These are phyloP conservation scores for Naganishia sp. DNA, from an alignment of 1,284 basidiomycete genomes.

Conservation along the genomic window DNA sequence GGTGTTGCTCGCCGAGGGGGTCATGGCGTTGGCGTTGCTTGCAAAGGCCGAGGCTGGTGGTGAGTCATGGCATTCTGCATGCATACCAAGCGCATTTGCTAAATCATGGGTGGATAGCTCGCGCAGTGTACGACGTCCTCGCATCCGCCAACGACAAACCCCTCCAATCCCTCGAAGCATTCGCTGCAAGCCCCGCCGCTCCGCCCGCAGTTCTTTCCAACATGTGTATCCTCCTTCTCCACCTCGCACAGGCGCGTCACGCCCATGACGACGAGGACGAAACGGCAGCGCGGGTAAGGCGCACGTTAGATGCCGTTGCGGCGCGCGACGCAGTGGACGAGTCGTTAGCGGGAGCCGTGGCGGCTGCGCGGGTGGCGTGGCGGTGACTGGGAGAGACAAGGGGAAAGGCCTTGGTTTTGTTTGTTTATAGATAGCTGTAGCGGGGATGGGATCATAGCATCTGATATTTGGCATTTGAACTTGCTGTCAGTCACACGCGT, in stretches of 20 bases:
- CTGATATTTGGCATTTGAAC: too few species aligned
- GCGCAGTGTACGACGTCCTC: conserved; percentile 1
- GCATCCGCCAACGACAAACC: not conserved
- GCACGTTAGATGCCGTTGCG: not conserved
- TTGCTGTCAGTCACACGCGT: too few species aligned
- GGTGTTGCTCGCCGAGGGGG: conserved; percentile 10
- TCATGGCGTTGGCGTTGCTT: conserved; percentile 17
- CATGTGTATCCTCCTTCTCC: conserved; percentile 11
- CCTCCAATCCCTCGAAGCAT: conserved; percentile 1
- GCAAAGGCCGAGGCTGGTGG: not conserved
- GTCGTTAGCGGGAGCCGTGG: not conserved
- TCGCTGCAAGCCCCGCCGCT: not conserved
- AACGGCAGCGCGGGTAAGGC: not conserved
- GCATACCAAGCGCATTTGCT: not conserved
- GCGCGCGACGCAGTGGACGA: not conserved
- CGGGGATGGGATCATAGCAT: too few species aligned
- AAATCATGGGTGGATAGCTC: not conserved
- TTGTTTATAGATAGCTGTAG: too few species aligned
- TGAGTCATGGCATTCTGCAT: not conserved
- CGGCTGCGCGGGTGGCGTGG: not conserved
- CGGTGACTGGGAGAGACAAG: not conserved
- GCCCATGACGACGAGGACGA: not conserved
- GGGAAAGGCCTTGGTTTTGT: too few species aligned
- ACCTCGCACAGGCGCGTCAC: not conserved
- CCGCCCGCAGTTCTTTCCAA: conserved; percentile 10